Percentiles rank a stretch among this genome's conserved stretches.
Conservation (phyloP, 768 basidiomycete species). For the Podaxis sp. region DNA sequence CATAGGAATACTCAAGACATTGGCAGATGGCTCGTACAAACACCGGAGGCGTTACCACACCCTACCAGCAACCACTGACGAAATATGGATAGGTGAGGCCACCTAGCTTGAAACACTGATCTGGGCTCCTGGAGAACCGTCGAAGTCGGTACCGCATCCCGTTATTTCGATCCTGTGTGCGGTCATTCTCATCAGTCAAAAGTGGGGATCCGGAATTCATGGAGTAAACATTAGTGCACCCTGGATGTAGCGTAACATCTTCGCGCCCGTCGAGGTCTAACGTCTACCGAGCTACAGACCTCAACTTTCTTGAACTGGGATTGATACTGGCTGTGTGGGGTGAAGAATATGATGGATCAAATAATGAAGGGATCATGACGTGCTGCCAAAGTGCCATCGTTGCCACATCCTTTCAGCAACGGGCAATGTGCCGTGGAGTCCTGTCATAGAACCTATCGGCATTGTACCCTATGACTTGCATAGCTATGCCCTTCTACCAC, state of each 20-base stretch:
- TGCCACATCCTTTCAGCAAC: conserved; percentile 12
- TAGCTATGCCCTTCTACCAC: neutral
- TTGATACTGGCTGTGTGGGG: neutral
- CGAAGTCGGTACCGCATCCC: conserved; percentile 2
- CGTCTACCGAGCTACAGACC: neutral
- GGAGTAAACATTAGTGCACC: neutral
- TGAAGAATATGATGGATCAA: neutral
- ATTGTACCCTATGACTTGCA: neutral
- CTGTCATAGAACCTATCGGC: conserved; percentile 1
- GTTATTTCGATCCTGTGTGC: neutral
- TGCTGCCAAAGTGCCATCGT: conserved; percentile 1
- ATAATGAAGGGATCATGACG: neutral
- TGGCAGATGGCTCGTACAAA: neutral
- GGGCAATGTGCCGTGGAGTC: neutral
- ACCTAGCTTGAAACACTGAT: conserved; percentile 11
- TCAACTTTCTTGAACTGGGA: neutral
- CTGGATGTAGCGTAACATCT: neutral
- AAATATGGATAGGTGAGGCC: neutral
- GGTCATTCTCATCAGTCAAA: conserved; percentile 12
- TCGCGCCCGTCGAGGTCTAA: neutral
- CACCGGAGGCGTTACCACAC: neutral
- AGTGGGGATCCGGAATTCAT: neutral
- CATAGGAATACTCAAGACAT: neutral
- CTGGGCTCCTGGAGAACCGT: conserved; percentile 7
- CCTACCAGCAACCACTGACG: neutral